Base-by-base conservation (phyloP, 2,329 filamentous ascomycete species). In the Neofusicoccum kwambonambiense region DNA sequence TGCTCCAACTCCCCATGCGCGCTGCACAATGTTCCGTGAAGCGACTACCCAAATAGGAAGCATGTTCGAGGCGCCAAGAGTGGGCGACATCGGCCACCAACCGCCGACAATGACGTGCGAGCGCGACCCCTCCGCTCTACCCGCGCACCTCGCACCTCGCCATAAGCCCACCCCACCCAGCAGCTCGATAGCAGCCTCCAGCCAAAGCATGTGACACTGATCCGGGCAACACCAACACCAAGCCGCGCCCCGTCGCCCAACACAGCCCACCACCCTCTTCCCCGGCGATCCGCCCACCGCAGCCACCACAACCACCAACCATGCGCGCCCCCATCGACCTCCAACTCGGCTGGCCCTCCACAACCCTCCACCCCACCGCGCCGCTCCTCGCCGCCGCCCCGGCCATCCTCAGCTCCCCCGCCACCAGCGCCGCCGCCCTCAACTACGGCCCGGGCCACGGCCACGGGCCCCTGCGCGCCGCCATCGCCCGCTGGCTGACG, bases 361-460 rank as follows among this genome's bases (percentile, higher is more conserved):
- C 83, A 41, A 76, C 79, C 31, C 84, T 95, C 4, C 83, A 96
- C 11, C 91, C 92, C 5, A 84, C 85, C 1, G 74, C 81, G 3
- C 81, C 88, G 15, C 82, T 96, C 64, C 81, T 84, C 39, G 77
- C 79, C 35, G 89, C 91, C 31, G 81, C 89, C 64, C 79, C 83
- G 65, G 79, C 80, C 61, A 85, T 88, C 7, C 83, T 96, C 56
- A 81, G 85, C 13, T 81, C 89, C 71, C 84, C 86, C 8, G 72
- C 76, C 11, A 78, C 89, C 64, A 86, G 84, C 64, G 79, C 83
- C 3, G 85, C 88, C 0, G 89, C 84, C 15, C 83, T 97, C 42
- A 83, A 89, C 65, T 97, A 97, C 72, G 93, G 90, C 0, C 89
- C 92, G 0, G 91, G 95, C 74, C 80, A 86, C 47, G 93, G 93